phyloP scores from a whole-genome alignment of 2,329 filamentous ascomycete species.

The Microdochium nivale region DNA sequence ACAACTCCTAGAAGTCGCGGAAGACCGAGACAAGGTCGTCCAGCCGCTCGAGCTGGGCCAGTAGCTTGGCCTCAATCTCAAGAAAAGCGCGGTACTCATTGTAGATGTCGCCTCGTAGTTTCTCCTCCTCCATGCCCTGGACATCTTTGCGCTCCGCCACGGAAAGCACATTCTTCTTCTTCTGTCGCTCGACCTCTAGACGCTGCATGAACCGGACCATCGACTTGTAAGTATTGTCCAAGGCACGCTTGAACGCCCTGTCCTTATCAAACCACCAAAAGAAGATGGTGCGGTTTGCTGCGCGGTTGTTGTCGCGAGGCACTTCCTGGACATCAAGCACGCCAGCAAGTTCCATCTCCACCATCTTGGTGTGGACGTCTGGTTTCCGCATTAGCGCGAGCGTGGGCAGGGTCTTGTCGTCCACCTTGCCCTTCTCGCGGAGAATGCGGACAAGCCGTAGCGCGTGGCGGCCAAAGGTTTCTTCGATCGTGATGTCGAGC shows the following conservation, averaged over 20 bases:
- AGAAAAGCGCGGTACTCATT: slow-evolving; percentile 50
- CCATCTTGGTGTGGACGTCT: slow-evolving; percentile 77
- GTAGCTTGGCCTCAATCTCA: slow-evolving; percentile 61
- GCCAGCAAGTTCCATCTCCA: slow-evolving; percentile 76
- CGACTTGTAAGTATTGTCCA: slow-evolving; percentile 80
- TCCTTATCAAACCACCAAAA: slow-evolving; percentile 86
- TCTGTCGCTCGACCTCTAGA: slow-evolving; percentile 64
- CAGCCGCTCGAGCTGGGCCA: slow-evolving; percentile 70
- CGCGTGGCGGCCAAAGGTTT: slow-evolving; percentile 67
- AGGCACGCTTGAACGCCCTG: slow-evolving; percentile 57
- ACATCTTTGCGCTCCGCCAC: slow-evolving; percentile 84
- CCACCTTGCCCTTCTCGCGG: slow-evolving; percentile 80
- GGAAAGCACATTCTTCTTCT: slow-evolving; percentile 63
- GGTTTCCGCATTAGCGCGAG: slow-evolving; percentile 77
- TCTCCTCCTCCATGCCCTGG: slow-evolving; percentile 72
- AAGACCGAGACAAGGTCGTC: slow-evolving; percentile 81
- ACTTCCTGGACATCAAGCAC: slow-evolving; percentile 91
- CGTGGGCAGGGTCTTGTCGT: slow-evolving; percentile 80
- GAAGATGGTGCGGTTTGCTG: slow-evolving; percentile 77
- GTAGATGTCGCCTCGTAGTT: slow-evolving; percentile 67
- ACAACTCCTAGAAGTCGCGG: slow-evolving; percentile 56
- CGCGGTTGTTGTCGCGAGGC: slow-evolving; percentile 74
- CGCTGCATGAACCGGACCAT: slow-evolving; percentile 83
- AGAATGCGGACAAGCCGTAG: slow-evolving; percentile 81
- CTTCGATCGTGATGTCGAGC: slow-evolving; percentile 72